Conservation (phyloP, 2,329 filamentous ascomycete species). For the Verticillium nubilum region DNA sequence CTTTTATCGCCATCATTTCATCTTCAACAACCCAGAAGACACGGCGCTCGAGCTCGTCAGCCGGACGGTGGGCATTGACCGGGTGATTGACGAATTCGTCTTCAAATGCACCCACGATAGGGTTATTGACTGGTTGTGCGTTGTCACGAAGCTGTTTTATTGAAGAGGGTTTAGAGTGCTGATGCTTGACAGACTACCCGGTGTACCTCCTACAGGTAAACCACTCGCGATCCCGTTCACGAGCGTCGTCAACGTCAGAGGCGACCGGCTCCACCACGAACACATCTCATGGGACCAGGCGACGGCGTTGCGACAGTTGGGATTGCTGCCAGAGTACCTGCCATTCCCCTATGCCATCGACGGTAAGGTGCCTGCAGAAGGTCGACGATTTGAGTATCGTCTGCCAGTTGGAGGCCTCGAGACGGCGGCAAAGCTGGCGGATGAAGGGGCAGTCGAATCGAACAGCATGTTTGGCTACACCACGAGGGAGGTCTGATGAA, state of each 20-base stretch:
- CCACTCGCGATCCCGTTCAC: constrained; percentile 55
- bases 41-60: constrained; percentile 64
- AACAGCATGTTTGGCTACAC: constrained; percentile 23
- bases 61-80: constrained; percentile 65
- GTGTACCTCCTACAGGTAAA: constrained; percentile 48
- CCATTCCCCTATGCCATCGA: constrained; percentile 52
- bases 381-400: constrained; percentile 19
- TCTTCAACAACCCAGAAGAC: constrained; percentile 66
- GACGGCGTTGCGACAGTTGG: constrained; percentile 55
- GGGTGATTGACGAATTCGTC: constrained; percentile 67
- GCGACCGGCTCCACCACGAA: constrained; percentile 59
- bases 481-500: background rate
- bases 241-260: constrained; percentile 57
- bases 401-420: constrained; percentile 26
- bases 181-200: constrained; percentile 34
- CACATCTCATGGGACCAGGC: constrained; percentile 66
- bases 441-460: constrained; percentile 21
- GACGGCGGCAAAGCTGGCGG: constrained; percentile 24
- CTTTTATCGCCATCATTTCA: constrained; percentile 71
- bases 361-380: constrained; percentile 18
- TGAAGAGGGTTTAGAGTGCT: background rate
- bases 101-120: constrained; percentile 58
- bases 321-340: constrained; percentile 52
- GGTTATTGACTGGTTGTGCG: constrained; percentile 65
- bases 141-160: constrained; percentile 6